phyloP scores from a whole-genome alignment of 805 yeast genomes.

The Yarrowia sp. region DNA sequence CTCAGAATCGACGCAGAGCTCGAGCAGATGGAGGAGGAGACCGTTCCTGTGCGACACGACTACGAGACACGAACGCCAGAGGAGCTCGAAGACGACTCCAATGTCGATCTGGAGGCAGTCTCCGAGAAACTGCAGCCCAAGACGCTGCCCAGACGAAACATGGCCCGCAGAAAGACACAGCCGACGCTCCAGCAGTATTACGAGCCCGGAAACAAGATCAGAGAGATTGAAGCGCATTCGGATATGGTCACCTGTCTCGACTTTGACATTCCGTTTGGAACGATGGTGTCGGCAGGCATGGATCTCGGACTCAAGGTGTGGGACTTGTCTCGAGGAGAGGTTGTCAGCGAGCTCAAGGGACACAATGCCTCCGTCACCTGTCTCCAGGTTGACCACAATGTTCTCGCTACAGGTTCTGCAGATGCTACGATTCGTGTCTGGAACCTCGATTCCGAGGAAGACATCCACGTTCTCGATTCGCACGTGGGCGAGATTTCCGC shows the following conservation, averaged over 20 bases:
- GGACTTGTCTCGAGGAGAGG: constrained; percentile 64
- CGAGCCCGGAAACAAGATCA: constrained; percentile 55
- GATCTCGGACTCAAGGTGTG: constrained; percentile 80
- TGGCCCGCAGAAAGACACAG: constrained; percentile 47
- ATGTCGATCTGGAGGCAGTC: neutral
- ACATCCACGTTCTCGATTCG: constrained; percentile 54
- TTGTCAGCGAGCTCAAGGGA: constrained; percentile 54
- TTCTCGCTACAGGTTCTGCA: constrained; percentile 55
- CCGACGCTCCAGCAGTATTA: constrained; percentile 67
- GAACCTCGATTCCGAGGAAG: too few species aligned
- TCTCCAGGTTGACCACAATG: constrained; percentile 54
- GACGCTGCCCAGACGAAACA: constrained; percentile 35
- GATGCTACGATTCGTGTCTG: constrained; percentile 63
- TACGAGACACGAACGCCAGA: constrained; percentile 18
- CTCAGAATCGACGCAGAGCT: constrained; percentile 28
- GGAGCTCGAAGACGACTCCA: neutral
- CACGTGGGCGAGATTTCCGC: constrained; percentile 70
- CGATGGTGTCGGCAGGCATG: constrained; percentile 69
- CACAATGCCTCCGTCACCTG: constrained; percentile 60
- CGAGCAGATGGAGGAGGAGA: constrained; percentile 14
- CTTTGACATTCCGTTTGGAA: constrained; percentile 73
- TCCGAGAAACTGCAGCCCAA: neutral
- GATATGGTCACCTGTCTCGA: constrained; percentile 57
- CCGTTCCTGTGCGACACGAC: neutral
- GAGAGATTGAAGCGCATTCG: constrained; percentile 51